Conservation (phyloP, 2,329 filamentous ascomycete species). For the Ceratocystis colombiana region DNA sequence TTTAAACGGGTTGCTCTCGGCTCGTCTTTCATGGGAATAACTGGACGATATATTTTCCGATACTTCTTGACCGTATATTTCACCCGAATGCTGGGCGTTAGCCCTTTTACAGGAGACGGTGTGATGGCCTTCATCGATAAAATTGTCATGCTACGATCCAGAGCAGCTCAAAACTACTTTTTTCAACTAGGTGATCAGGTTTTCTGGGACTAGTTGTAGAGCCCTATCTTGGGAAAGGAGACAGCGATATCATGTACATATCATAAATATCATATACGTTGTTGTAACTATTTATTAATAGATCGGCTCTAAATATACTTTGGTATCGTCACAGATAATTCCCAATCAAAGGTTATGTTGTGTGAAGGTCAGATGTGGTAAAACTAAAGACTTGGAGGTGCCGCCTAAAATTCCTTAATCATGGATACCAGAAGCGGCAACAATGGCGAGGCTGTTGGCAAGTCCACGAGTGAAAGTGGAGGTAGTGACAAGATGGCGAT, state of each 20-base stretch:
- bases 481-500: too few relatives aligned
- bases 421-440: too few relatives aligned
- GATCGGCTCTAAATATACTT: background rate
- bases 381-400: too few relatives aligned
- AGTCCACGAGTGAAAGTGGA: too few relatives aligned
- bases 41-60: slow-evolving; percentile 12
- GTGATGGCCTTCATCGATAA: slow-evolving; percentile 4
- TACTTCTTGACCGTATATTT: slow-evolving; percentile 17
- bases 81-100: background rate
- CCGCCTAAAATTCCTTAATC: too few relatives aligned
- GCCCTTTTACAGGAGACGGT: background rate
- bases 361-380: too few relatives aligned
- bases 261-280: too few relatives aligned
- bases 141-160: background rate
- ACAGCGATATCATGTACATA: too few relatives aligned
- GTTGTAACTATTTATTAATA: background rate
- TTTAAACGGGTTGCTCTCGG: slow-evolving; percentile 13
- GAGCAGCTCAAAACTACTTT: slow-evolving; percentile 2
- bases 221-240: background rate
- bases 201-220: background rate
- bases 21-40: slow-evolving; percentile 8
- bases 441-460: too few relatives aligned
- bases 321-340: too few relatives aligned
- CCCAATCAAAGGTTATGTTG: too few relatives aligned
- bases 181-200: background rate